phyloP scores from a whole-genome alignment of 2,329 filamentous ascomycete species.

The Waltergamsia citrina region DNA sequence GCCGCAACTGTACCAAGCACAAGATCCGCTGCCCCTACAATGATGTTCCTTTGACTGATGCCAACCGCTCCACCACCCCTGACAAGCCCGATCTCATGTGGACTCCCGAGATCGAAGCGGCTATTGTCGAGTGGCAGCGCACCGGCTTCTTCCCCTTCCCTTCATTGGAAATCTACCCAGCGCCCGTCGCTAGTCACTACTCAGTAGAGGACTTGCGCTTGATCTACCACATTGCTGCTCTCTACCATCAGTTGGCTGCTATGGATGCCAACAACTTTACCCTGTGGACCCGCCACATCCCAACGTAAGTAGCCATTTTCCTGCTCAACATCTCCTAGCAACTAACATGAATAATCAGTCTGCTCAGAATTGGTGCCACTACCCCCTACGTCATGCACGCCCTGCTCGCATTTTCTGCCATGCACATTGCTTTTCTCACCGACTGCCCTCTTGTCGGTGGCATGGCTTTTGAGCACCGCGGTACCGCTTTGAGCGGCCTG shows the following conservation, averaged over 20 bases:
- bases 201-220: slow-evolving; percentile 73
- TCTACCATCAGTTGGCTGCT: slow-evolving; percentile 73
- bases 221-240: slow-evolving; percentile 81
- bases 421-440: slow-evolving; percentile 84
- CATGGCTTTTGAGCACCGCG: slow-evolving; percentile 82
- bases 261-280: slow-evolving; percentile 77
- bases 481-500: slow-evolving; percentile 75
- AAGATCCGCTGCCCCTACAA: slow-evolving; percentile 98
- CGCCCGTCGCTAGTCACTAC: slow-evolving; percentile 63
- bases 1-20: slow-evolving; percentile 97
- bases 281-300: slow-evolving; percentile 87
- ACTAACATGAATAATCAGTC: slow-evolving; percentile 8
- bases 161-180: slow-evolving; percentile 59
- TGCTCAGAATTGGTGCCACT: slow-evolving; percentile 67
- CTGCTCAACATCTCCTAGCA: neutral
- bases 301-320: slow-evolving; percentile 56
- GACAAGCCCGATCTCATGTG: slow-evolving; percentile 68
- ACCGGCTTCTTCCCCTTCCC: slow-evolving; percentile 73
- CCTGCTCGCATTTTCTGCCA: slow-evolving; percentile 86
- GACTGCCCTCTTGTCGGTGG: slow-evolving; percentile 78
- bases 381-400: slow-evolving; percentile 91
- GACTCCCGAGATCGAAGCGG: slow-evolving; percentile 74
- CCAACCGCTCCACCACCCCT: slow-evolving; percentile 49
- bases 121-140: slow-evolving; percentile 73
- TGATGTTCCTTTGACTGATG: slow-evolving; percentile 61